Base-by-base conservation (phyloP, 805 yeast species). In the Metschnikowia drakensbergensis region DNA sequence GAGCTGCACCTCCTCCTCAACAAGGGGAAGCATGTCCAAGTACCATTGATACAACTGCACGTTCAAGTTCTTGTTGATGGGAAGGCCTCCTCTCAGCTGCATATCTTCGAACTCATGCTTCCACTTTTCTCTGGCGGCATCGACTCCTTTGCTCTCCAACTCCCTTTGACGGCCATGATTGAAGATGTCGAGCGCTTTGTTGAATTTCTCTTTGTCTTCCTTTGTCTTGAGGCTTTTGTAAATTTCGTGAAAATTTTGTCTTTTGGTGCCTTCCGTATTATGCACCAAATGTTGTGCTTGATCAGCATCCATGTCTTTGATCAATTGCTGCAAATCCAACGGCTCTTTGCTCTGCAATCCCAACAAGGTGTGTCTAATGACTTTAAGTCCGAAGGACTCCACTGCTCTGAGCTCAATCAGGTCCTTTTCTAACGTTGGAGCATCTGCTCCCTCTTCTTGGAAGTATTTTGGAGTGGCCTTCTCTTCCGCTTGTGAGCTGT, bases 101-200 rank as follows among this genome's bases (percentile, higher is more conserved):
- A 82, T 75, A 46, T 79, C 82, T 58, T 88, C 95, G 57, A 80
- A 85, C 54, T 84, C 91, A 56, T 83, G 84, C 62, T 81, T 84
- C 99, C 99, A 92, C 64, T 87, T 85, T 59, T 84, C 88, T 53
- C 80, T 81, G 0, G 98, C 96, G 1, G 92, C 91, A 54, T 86
- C 91, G 1, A 87, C 73, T 3, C 96, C 92, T 50, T 86, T 77
- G 17, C 81, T 71, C 66, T 94, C 99, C 30, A 94, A 63, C 29
- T 77, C 77, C 40, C 79, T 71, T 64, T 94, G 97, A 62, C 99
- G 80, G 26, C 80, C 81, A 48, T 79, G 80, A 56, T 94, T 91
- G 55, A 85, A 80, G 1, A 74, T 65, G 53, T 89, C 91, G 42
- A 94, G 66, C 0, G 83, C 77, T 17, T 69, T 71, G 58, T 88